A percentile compares a stretch with the other conserved stretches of the same genome.
phyloP scores from a whole-genome alignment of 768 basidiomycete genomes.

The Kwoniella mangroviensis region DNA sequence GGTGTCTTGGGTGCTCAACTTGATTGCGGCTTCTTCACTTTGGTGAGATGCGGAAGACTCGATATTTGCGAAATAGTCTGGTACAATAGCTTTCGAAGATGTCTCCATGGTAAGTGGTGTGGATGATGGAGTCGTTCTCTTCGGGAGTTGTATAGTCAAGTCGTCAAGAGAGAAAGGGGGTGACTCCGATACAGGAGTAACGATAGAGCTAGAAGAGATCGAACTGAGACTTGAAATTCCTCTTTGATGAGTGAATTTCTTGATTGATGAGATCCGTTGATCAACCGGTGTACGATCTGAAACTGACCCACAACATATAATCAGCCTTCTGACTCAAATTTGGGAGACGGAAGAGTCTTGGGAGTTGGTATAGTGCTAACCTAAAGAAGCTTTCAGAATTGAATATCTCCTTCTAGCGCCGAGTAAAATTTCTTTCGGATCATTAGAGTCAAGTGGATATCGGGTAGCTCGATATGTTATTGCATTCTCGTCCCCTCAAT shows the following conservation, averaged over 20 bases:
- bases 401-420: background rate
- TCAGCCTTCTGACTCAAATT: background rate
- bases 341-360: background rate
- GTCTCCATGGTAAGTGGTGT: background rate
- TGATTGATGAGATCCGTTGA: background rate
- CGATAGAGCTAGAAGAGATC: background rate
- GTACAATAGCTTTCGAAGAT: background rate
- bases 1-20: background rate
- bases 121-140: too few relatives aligned
- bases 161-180: background rate
- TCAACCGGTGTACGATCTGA: background rate
- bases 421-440: slow-evolving; percentile 1
- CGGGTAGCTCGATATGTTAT: background rate
- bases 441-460: background rate
- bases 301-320: background rate
- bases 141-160: too few relatives aligned
- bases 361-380: background rate
- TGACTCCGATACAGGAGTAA: background rate
- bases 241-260: background rate
- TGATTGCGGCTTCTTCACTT: too few relatives aligned
- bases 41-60: background rate
- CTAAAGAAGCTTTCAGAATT: slow-evolving; percentile 2
- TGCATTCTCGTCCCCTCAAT: too few relatives aligned
- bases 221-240: slow-evolving; percentile 2
- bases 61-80: background rate